Percentiles rank a stretch among this genome's conserved stretches.
These are phyloP conservation scores for Elaeis oleifera DNA, from an alignment of 202 grass and related monocot genomes.

Conservation along the genomic window DNA sequence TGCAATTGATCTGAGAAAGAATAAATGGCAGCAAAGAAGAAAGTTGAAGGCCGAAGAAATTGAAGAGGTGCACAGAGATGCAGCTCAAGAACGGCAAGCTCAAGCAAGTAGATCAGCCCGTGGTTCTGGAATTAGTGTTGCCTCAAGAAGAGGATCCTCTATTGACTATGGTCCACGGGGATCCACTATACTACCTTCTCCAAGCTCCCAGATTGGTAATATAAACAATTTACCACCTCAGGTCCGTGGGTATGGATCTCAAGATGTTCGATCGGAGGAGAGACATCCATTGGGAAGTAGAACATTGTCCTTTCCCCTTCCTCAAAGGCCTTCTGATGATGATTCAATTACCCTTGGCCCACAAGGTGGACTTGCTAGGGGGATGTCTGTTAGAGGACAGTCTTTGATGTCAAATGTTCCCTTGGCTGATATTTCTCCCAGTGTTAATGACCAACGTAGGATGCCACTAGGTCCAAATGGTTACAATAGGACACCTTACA, in stretches of 20 bases:
- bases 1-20: conserved; percentile 85
- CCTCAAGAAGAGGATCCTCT: conserved; percentile 42
- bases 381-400: conserved; percentile 85
- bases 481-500: conserved; percentile 24
- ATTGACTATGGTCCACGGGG: conserved; percentile 54
- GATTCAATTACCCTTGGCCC: conserved; percentile 72
- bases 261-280: conserved; percentile 69
- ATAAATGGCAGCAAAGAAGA: conserved; percentile 88
- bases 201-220: conserved; percentile 42
- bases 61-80: conserved; percentile 93
- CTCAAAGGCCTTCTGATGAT: conserved; percentile 59
- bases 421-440: conserved; percentile 26
- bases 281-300: conserved; percentile 50
- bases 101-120: conserved; percentile 71
- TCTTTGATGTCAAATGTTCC: conserved; percentile 31
- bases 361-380: conserved; percentile 81
- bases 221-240: conserved; percentile 45
- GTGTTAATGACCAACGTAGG: conserved; percentile 38
- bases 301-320: conserved; percentile 50
- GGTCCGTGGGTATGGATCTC: conserved; percentile 39
- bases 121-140: conserved; percentile 49
- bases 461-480: conserved; percentile 43
- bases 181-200: conserved; percentile 36
- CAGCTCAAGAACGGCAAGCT: conserved; percentile 90
- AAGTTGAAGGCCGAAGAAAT: conserved; percentile 98